Conservation (phyloP, 2,329 filamentous ascomycete genomes). For the Colletotrichum echinochloae region DNA sequence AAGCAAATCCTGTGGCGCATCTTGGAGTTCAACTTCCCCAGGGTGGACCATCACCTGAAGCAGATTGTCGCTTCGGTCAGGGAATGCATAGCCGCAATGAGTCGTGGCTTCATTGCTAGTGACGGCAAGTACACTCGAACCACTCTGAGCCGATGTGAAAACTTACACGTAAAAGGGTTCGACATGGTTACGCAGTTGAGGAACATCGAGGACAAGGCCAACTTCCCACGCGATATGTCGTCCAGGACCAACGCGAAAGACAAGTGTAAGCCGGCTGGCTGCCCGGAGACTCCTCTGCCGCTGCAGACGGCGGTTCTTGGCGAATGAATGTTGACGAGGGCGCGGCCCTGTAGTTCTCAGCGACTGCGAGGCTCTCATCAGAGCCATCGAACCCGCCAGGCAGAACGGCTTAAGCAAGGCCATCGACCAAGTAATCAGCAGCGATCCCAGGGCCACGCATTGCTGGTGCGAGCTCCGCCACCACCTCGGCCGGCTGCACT, state of each 20-base stretch:
- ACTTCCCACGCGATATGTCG: not conserved
- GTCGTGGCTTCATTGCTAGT: too few species aligned
- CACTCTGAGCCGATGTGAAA: too few species aligned
- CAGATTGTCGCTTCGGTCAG: not conserved
- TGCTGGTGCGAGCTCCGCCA: not conserved
- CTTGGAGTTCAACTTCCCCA: not conserved
- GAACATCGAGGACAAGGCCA: not conserved
- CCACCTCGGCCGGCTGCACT: not conserved
- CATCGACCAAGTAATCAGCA: not conserved
- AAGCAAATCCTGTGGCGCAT: not conserved
- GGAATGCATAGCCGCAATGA: not conserved
- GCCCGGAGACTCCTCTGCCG: too few species aligned
- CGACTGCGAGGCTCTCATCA: not conserved
- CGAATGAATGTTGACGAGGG: too few species aligned
- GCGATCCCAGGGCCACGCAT: not conserved
- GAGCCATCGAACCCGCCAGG: not conserved
- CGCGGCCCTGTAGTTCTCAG: not conserved
- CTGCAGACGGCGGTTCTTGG: too few species aligned
- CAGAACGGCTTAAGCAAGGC: not conserved
- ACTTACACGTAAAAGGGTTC: not conserved
- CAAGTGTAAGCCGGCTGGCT: conserved; percentile 4
- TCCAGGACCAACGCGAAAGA: not conserved
- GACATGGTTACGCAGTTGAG: not conserved
- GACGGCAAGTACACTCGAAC: not conserved
- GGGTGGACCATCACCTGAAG: not conserved